These are phyloP conservation scores for Marasmius fiardii DNA, from an alignment of 1,284 basidiomycete species.

Conservation along the genomic window DNA sequence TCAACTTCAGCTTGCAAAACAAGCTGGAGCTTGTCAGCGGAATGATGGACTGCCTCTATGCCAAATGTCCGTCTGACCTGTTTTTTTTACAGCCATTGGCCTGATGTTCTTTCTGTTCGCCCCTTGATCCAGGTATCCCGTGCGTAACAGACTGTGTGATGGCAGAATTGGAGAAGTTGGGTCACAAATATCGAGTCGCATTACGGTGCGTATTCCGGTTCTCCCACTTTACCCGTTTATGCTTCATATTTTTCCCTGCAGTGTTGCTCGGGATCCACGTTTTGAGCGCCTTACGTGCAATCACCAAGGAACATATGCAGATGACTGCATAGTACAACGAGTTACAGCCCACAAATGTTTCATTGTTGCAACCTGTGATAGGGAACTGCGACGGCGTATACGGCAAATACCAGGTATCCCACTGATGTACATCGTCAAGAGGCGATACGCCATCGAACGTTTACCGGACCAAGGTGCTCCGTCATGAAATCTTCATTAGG, in stretches of 20 bases:
- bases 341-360: constrained; percentile 96
- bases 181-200: constrained; percentile 93
- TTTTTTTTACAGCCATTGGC: neutral
- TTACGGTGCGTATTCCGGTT: constrained; percentile 59
- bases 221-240: constrained; percentile 1
- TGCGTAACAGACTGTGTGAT: constrained; percentile 99
- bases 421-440: constrained; percentile 92
- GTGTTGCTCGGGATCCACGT: constrained; percentile 94
- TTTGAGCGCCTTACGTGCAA: constrained; percentile 93
- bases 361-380: constrained; percentile 97
- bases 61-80: constrained; percentile 80
- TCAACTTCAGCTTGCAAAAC: constrained; percentile 98
- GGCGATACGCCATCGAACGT: constrained; percentile 89
- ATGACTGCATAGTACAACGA: constrained; percentile 96
- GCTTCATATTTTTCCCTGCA: constrained; percentile 27
- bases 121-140: constrained; percentile 76
- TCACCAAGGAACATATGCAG: constrained; percentile 95
- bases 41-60: constrained; percentile 99
- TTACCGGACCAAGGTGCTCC: constrained; percentile 91
- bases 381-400: constrained; percentile 89
- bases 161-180: constrained; percentile 96
- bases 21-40: constrained; percentile 95
- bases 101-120: constrained; percentile 7
- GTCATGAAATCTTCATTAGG: constrained; percentile 18
- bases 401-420: constrained; percentile 94